These are phyloP conservation scores for Phytophthora niederhauseri DNA, from an alignment of 352 stramenopile genomes.

Conservation along the genomic window DNA sequence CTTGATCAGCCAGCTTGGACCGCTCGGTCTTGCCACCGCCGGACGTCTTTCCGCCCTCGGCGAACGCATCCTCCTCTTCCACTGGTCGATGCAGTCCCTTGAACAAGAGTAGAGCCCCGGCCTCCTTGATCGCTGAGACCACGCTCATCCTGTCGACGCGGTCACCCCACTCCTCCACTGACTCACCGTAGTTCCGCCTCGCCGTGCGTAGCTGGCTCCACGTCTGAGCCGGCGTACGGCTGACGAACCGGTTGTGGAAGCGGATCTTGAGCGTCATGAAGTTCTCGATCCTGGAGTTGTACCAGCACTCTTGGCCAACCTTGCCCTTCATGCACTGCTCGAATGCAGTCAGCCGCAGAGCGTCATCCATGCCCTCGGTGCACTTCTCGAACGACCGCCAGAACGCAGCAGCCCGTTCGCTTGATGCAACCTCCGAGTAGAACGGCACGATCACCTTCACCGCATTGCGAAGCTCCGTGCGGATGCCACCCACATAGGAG, in stretches of 20 bases:
- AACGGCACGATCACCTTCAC: neutral
- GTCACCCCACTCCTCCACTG: constrained; percentile 9
- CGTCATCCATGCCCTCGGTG: neutral
- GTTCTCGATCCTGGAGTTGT: neutral
- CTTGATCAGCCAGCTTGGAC: too few species aligned
- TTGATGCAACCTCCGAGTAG: constrained; percentile 1
- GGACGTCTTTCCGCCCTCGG: neutral
- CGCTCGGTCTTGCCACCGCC: too few species aligned
- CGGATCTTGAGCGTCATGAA: constrained; percentile 1
- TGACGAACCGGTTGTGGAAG: constrained; percentile 18
- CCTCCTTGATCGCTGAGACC: neutral
- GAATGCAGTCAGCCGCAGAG: neutral
- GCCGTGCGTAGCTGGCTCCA: neutral
- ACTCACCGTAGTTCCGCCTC: constrained; percentile 2
- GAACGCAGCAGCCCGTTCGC: neutral
- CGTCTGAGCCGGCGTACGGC: constrained; percentile 4
- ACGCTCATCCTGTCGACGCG: neutral
- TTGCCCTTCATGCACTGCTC: constrained; percentile 8
- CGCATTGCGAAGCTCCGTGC: too few species aligned
- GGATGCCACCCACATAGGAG: too few species aligned
- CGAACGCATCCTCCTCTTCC: constrained; percentile 5
- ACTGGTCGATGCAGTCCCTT: constrained; percentile 3
- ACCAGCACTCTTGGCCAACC: neutral
- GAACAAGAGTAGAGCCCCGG: neutral
- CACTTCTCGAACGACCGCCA: constrained; percentile 12